Conservation (phyloP, 192 early-diverging fungal genomes). For the Podila horticola region DNA sequence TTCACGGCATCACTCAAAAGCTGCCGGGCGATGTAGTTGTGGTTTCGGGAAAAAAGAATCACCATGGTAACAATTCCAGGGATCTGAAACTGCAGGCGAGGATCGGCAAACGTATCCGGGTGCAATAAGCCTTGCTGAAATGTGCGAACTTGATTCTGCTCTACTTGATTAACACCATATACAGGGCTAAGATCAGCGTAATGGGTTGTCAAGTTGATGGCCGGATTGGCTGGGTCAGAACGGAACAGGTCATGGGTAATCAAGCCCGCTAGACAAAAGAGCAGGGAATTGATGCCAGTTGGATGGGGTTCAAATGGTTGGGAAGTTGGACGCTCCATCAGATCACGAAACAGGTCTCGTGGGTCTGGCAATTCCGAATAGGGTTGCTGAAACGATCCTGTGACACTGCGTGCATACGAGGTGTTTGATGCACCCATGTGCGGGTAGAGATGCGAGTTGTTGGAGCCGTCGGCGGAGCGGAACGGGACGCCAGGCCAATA, state of each 20-base stretch:
- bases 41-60: slow-evolving; percentile 60
- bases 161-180: slow-evolving; percentile 46
- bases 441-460: slow-evolving; percentile 41
- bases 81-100: slow-evolving; percentile 29
- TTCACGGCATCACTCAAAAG: slow-evolving; percentile 52
- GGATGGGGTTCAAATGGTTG: slow-evolving; percentile 13
- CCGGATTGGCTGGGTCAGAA: slow-evolving; percentile 37
- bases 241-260: slow-evolving; percentile 60
- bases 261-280: slow-evolving; percentile 54
- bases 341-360: slow-evolving; percentile 27
- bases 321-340: slow-evolving; percentile 16
- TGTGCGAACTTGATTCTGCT: slow-evolving; percentile 11
- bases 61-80: slow-evolving; percentile 50
- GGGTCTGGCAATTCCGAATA: slow-evolving; percentile 31
- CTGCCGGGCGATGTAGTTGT: slow-evolving; percentile 62
- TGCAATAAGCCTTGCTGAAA: background rate
- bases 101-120: slow-evolving; percentile 13
- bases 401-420: slow-evolving; percentile 45
- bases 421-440: slow-evolving; percentile 35
- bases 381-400: slow-evolving; percentile 11
- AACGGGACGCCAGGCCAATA: slow-evolving; percentile 43
- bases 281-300: slow-evolving; percentile 51
- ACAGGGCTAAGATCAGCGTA: slow-evolving; percentile 55
- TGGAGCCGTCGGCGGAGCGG: slow-evolving; percentile 49
- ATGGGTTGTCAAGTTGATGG: slow-evolving; percentile 54